Evolutionary conservation across 176 grass and related monocot genomes (phyloP), one percentile per base, ranked within the genome.

Genomic region (Saccharum spontaneum): DNA sequence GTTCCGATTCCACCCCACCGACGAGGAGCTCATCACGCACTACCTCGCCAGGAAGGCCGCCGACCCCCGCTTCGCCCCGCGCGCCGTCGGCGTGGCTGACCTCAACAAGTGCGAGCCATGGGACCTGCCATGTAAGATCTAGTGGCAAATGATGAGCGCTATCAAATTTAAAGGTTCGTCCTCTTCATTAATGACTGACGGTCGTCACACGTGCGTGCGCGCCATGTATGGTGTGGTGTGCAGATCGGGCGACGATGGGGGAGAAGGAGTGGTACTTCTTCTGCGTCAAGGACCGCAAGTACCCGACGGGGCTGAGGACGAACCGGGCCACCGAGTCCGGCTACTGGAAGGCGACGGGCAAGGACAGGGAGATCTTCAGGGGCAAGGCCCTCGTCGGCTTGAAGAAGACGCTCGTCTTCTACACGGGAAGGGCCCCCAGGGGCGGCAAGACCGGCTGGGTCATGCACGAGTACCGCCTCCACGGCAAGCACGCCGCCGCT

Each of bases 401-500:
- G 93, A 98, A 95, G 89, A 98, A 98, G 85, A 98, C 93, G 44
- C 93, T 98, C 77, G 96, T 98, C 57, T 98, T 98, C 93, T 94
- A 95, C 84, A 87, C 82, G 3, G 95, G 95, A 14, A 90, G 92
- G 71, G 95, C 95, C 0, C 95, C 95, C 15, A 84, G 44, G 78
- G 95, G 95, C n/a, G 92, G 92, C 76, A 98, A 94, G 86, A 89
- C 86, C 20, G 87, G 92, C 72, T 98, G 92, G 92, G 92, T 98
- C 71, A 94, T 98, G 95, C 95, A 98, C 62, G 95, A 98, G 79
- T 98, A 98, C 71, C 86, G 95, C 48, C 82, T 93, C 45, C 85
- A 94, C 28, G 89, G 89, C 55, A 88, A 91, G 78, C 71, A 84
- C 79, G 60, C 52, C 45, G 7, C 55, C 50, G 7, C 31, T 55